These are phyloP conservation scores for Colletotrichum incanum DNA, from an alignment of 2,329 filamentous ascomycete genomes.

Conservation along the genomic window DNA sequence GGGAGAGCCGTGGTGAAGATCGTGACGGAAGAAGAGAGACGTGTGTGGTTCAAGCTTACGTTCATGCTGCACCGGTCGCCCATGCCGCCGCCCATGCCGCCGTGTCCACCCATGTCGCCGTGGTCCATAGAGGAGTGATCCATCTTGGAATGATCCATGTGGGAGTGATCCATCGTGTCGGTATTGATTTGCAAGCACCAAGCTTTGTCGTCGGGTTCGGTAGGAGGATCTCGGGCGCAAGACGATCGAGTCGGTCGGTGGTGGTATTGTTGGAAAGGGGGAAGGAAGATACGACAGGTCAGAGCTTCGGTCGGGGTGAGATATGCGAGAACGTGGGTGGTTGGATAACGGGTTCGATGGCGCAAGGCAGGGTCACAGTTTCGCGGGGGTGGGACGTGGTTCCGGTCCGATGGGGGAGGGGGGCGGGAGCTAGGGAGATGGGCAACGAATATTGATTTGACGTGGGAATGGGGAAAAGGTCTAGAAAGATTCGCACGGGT, in stretches of 20 bases:
- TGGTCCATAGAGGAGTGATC: slow-evolving; percentile 65
- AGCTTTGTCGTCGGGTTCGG: background rate
- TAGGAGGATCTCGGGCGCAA: background rate
- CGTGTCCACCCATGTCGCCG: slow-evolving; percentile 61
- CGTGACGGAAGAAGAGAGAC: slow-evolving; percentile 6
- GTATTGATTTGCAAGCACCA: background rate
- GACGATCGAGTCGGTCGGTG: background rate
- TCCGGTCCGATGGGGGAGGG: background rate
- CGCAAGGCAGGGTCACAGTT: slow-evolving; percentile 9
- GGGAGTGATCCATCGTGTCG: slow-evolving; percentile 24
- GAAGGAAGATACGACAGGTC: background rate
- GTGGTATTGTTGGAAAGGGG: slow-evolving; percentile 11
- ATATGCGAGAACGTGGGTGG: slow-evolving; percentile 7
- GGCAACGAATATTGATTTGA: slow-evolving; percentile 1
- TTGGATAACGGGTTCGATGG: slow-evolving; percentile 9
- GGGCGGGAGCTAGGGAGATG: slow-evolving; percentile 30
- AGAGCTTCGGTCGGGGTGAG: background rate
- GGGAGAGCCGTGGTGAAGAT: background rate
- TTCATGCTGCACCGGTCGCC: slow-evolving; percentile 89
- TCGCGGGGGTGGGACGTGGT: slow-evolving; percentile 19
- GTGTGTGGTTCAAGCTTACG: slow-evolving; percentile 65
- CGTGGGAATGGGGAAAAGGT: background rate
- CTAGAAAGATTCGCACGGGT: background rate
- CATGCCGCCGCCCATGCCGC: slow-evolving; percentile 72
- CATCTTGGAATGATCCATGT: slow-evolving; percentile 62